A percentile compares a stretch with the other conserved stretches of the same genome.
phyloP scores from a whole-genome alignment of 2,329 filamentous ascomycete species.

The Colletotrichum ledebouriae region DNA sequence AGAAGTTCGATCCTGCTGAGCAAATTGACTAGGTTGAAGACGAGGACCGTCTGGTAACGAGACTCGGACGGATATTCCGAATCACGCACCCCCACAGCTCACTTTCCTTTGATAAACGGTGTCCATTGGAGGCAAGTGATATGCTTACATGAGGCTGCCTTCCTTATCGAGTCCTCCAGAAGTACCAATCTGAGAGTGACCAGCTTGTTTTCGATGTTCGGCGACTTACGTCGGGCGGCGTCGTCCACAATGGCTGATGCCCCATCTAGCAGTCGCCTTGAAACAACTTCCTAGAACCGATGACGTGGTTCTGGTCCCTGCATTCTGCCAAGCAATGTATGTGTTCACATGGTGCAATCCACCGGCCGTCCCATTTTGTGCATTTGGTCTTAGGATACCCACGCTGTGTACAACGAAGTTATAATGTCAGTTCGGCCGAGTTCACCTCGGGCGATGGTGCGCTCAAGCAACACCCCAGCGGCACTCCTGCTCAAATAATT shows the following conservation, averaged over 20 bases:
- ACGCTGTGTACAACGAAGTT: too few species aligned
- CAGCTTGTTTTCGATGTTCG: neutral
- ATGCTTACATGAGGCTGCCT: neutral
- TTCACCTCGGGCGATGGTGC: too few species aligned
- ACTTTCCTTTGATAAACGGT: constrained; percentile 10
- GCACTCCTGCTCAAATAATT: too few species aligned
- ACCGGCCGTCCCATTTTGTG: too few species aligned
- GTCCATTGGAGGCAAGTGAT: constrained; percentile 1
- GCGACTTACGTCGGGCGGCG: neutral
- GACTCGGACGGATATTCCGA: constrained; percentile 17
- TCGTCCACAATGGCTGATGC: neutral
- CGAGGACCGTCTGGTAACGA: constrained; percentile 7
- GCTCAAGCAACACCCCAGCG: too few species aligned
- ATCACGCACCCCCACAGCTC: neutral
- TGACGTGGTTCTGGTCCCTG: constrained; percentile 32
- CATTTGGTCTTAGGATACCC: too few species aligned
- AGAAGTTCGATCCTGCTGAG: neutral
- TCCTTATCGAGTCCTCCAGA: neutral
- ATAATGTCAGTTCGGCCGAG: too few species aligned
- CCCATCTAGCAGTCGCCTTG: neutral
- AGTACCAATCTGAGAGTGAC: neutral
- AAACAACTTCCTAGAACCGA: constrained; percentile 20
- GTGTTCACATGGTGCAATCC: neutral
- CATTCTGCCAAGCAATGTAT: constrained; percentile 4
- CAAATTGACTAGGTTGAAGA: constrained; percentile 2